Evolutionary conservation across 345 rosid genomes (phyloP), one percentile per base, ranked within the genome.

Genomic region (Melaleuca quinquenervia): DNA sequence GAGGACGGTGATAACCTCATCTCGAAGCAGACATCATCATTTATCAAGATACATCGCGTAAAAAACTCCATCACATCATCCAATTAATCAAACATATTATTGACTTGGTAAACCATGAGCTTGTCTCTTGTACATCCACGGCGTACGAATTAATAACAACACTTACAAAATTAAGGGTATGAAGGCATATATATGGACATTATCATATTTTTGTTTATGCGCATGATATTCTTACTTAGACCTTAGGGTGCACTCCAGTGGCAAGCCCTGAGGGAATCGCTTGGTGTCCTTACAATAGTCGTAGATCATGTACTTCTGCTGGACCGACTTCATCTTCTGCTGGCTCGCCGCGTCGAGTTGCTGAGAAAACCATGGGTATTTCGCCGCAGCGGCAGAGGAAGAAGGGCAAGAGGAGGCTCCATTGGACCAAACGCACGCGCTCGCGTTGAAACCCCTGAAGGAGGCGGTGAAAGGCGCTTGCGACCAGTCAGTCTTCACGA

Each of bases 391-490:
- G 16, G 84, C 51, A 5, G 86, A 84, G 41, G 82, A 83, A 16
- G 82, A 54, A 56, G 48, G 44, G 84, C 93, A 94, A 50, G 92
- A 84, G 52, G 96, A 91, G 2, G 82, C 88, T 5, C 92, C 94
- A 62, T 86, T 82, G 3, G 90, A 84, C 94, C 87, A 86, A n/a
- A 90, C 86, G 58, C 95, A 94, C 3, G 93, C 93, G 51, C 91
- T 86, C 3, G 85, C 90, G 24, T 55, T 91, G 87, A 94, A 94
- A 82, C 88, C 92, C 78, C 92, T 90, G 86, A 89, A 94, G 24
- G 92, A 91, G 60, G 98, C 93, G 6, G 89, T 87, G 90, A 94
- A 94, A 2, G 97, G 98, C 15, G 97, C 95, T 56, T 87, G 87
- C 22, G 87, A 82, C 96, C 96, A 93, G 58, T 93, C 93, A 3